These are phyloP conservation scores for Psilocybe cyanescens DNA, from an alignment of 768 basidiomycete genomes.

Conservation along the genomic window DNA sequence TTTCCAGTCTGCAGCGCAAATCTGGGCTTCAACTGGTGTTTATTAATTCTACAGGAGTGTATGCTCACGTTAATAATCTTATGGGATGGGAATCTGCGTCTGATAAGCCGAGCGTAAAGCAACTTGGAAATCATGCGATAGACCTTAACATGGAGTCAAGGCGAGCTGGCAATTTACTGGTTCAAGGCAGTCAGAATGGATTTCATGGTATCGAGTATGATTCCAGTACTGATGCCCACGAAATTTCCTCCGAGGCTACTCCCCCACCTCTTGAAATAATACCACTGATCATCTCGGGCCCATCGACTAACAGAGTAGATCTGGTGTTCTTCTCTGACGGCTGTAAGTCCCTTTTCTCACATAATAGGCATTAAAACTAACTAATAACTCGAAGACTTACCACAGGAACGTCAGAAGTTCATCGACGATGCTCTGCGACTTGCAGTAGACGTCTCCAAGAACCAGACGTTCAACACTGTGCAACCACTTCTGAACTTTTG, in stretches of 20 bases:
- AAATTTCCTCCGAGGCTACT: background rate
- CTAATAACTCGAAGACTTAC: background rate
- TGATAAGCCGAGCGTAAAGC: background rate
- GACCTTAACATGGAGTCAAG: too few species aligned
- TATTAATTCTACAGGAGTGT: background rate
- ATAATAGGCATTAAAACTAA: background rate
- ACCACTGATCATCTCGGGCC: constrained; percentile 64
- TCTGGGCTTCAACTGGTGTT: background rate
- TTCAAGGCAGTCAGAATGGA: background rate
- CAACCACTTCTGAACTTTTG: constrained; percentile 80
- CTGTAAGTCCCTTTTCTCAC: constrained; percentile 43
- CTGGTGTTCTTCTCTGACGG: constrained; percentile 81
- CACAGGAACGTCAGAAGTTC: constrained; percentile 63
- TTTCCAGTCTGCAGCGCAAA: background rate
- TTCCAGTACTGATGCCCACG: background rate
- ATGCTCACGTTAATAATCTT: background rate
- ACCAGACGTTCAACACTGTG: constrained; percentile 79
- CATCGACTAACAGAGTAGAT: constrained; percentile 68
- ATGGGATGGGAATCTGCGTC: background rate
- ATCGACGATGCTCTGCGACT: constrained; percentile 66
- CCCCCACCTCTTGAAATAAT: constrained; percentile 55
- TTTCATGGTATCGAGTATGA: background rate
- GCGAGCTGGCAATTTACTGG: too few species aligned
- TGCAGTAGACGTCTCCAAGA: constrained; percentile 69
- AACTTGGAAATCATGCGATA: too few species aligned